Evolutionary conservation across 345 rosid species (phyloP).

Genomic region (Moricandia arvensis): DNA sequence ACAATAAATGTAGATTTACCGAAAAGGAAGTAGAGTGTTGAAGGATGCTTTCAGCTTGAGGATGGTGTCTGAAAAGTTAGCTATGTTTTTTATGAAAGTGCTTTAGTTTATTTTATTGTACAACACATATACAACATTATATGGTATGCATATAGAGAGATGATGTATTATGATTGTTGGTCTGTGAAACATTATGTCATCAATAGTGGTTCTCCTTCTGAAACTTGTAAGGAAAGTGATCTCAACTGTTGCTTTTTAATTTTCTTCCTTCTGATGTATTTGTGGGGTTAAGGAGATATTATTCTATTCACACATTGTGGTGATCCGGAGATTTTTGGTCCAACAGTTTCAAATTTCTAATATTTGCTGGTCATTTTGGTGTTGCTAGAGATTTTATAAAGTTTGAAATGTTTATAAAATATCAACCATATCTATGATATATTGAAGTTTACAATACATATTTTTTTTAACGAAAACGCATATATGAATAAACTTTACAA

Average conservation of each 20-base stretch:
- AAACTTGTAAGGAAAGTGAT: constrained; percentile 42
- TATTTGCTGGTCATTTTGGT: constrained; percentile 1
- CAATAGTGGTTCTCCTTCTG: constrained; percentile 32
- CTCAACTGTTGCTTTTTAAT: constrained; percentile 36
- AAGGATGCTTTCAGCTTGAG: constrained; percentile 46
- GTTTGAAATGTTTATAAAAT: not conserved
- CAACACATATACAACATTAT: not conserved
- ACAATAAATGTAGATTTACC: constrained; percentile 29
- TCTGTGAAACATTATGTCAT: constrained; percentile 32
- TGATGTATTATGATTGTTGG: constrained; percentile 17
- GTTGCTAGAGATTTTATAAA: not conserved
- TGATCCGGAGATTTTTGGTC: constrained; percentile 27
- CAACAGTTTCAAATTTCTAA: constrained; percentile 10
- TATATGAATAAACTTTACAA: not conserved
- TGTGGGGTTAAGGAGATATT: constrained; percentile 42
- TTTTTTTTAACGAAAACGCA: not conserved
- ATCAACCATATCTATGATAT: not conserved
- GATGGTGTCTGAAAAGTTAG: constrained; percentile 33
- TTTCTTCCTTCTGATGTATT: constrained; percentile 27
- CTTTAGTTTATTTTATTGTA: constrained; percentile 22
- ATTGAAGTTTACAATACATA: not conserved
- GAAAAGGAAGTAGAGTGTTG: constrained; percentile 34
- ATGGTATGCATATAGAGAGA: not conserved
- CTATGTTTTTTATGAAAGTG: constrained; percentile 34
- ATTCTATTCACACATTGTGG: constrained; percentile 33